These are phyloP conservation scores for Phlebiopsis gigantea DNA, from an alignment of 768 basidiomycete species.

Conservation along the genomic window DNA sequence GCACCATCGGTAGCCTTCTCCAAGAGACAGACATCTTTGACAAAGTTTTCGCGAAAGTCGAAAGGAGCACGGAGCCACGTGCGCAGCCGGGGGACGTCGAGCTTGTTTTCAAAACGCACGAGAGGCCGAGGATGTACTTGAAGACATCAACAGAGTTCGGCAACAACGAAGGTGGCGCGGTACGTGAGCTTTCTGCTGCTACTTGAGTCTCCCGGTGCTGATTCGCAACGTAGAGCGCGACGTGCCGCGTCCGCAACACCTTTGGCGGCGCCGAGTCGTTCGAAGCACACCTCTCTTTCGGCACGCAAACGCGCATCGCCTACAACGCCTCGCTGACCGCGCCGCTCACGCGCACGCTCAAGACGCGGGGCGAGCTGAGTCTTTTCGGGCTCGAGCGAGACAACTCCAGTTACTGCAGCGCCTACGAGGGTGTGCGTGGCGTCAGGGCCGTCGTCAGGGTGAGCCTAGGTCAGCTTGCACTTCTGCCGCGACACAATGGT, in stretches of 20 bases:
- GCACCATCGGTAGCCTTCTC: slow-evolving; percentile 60
- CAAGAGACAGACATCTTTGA: slow-evolving; percentile 75
- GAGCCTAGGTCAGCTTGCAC: slow-evolving; percentile 47
- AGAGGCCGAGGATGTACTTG: slow-evolving; percentile 70
- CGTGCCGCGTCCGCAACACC: slow-evolving; percentile 77
- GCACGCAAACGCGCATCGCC: slow-evolving; percentile 82
- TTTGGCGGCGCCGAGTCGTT: slow-evolving; percentile 90
- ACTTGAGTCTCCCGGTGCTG: not conserved
- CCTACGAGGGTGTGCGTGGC: slow-evolving; percentile 59
- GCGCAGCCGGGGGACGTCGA: slow-evolving; percentile 65
- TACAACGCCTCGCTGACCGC: slow-evolving; percentile 66
- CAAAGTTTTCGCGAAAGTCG: slow-evolving; percentile 57
- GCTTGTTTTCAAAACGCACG: slow-evolving; percentile 70
- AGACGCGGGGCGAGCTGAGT: slow-evolving; percentile 64
- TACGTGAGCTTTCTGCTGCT: slow-evolving; percentile 37
- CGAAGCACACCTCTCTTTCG: slow-evolving; percentile 75
- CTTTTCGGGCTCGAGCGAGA: slow-evolving; percentile 77
- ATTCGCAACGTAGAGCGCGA: slow-evolving; percentile 50
- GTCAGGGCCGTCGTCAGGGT: slow-evolving; percentile 69
- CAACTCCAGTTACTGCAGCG: slow-evolving; percentile 72
- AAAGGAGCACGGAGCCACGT: slow-evolving; percentile 47
- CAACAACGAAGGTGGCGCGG: slow-evolving; percentile 90
- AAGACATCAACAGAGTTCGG: slow-evolving; percentile 89
- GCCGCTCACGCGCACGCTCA: slow-evolving; percentile 57
- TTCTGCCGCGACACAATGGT: slow-evolving; percentile 8